Evolutionary conservation across 805 yeast species (phyloP).

Genomic region (Wickerhamomyces canadensis): DNA sequence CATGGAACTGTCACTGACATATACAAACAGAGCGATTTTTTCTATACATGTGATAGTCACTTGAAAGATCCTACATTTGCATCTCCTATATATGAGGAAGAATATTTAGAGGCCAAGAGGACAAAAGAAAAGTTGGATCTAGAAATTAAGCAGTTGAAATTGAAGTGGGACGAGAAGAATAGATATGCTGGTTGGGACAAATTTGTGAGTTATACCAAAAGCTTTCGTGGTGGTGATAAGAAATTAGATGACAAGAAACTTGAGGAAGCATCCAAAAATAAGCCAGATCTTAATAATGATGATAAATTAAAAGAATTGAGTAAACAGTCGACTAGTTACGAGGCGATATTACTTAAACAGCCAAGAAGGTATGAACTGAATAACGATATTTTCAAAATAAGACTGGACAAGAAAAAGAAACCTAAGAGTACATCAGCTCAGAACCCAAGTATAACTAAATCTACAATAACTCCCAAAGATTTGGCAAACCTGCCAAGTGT

Average conservation of each 20-base stretch:
- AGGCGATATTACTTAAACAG: slow-evolving; percentile 21
- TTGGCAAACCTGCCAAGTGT: slow-evolving; percentile 31
- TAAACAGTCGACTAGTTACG: slow-evolving; percentile 4
- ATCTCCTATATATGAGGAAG: slow-evolving; percentile 16
- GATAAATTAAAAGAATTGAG: slow-evolving; percentile 10
- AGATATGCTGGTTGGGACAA: slow-evolving; percentile 22
- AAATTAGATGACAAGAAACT: slow-evolving; percentile 11
- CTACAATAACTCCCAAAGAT: slow-evolving; percentile 21
- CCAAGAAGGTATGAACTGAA: slow-evolving; percentile 34
- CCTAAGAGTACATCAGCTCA: slow-evolving; percentile 3
- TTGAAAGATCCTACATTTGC: slow-evolving; percentile 20
- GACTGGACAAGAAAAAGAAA: slow-evolving; percentile 26
- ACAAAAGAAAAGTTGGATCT: slow-evolving; percentile 16
- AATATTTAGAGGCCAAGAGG: slow-evolving; percentile 15
- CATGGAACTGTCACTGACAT: too few species aligned
- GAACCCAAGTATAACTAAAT: slow-evolving; percentile 26
- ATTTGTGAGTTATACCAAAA: slow-evolving; percentile 15
- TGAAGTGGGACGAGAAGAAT: slow-evolving; percentile 24
- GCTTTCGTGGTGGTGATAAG: slow-evolving; percentile 10
- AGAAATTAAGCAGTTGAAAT: slow-evolving; percentile 16
- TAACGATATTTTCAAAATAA: slow-evolving; percentile 33
- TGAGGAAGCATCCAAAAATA: slow-evolving; percentile 14
- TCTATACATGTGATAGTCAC: slow-evolving; percentile 24
- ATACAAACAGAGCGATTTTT: slow-evolving; percentile 20
- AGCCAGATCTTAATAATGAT: slow-evolving; percentile 14